Conservation (phyloP, 257 asterid species). For the Gynochthodes officinalis region DNA sequence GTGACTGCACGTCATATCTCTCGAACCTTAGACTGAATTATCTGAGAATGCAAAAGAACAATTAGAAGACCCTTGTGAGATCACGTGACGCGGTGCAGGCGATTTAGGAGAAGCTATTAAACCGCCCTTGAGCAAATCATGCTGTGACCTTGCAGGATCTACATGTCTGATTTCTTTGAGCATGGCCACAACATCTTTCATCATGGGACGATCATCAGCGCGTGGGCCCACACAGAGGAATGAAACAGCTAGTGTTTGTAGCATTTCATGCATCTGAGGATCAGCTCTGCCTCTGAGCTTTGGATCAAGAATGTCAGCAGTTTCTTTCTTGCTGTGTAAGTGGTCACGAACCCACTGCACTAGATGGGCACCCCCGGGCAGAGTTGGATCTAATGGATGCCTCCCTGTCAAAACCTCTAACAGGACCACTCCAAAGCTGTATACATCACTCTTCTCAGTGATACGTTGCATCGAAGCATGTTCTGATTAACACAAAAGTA, state of each 20-base stretch:
- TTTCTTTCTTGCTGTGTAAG: conserved; percentile 55
- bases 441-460: conserved; percentile 84
- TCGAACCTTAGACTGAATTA: conserved; percentile 45
- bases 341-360: conserved; percentile 87
- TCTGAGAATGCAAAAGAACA: conserved; percentile 89
- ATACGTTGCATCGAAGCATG: conserved; percentile 76
- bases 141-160: conserved; percentile 48
- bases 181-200: conserved; percentile 98
- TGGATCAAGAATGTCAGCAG: conserved; percentile 71
- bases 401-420: conserved; percentile 91
- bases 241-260: conserved; percentile 84
- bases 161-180: conserved; percentile 66
- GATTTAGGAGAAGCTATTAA: conserved; percentile 35
- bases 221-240: conserved; percentile 72
- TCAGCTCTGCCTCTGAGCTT: conserved; percentile 90
- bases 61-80: conserved; percentile 64
- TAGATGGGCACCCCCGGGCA: conserved; percentile 79
- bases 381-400: conserved; percentile 89
- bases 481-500: conserved; percentile 40
- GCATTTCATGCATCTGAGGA: conserved; percentile 95
- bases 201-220: conserved; percentile 72
- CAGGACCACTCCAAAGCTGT: conserved; percentile 82
- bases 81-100: conserved; percentile 43
- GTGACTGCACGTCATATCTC: background rate
- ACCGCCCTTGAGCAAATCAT: conserved; percentile 52